Evolutionary conservation across 192 early-diverging fungal genomes (phyloP), one percentile per base, ranked within the genome.

Genomic region (Coemansia sp.): DNA sequence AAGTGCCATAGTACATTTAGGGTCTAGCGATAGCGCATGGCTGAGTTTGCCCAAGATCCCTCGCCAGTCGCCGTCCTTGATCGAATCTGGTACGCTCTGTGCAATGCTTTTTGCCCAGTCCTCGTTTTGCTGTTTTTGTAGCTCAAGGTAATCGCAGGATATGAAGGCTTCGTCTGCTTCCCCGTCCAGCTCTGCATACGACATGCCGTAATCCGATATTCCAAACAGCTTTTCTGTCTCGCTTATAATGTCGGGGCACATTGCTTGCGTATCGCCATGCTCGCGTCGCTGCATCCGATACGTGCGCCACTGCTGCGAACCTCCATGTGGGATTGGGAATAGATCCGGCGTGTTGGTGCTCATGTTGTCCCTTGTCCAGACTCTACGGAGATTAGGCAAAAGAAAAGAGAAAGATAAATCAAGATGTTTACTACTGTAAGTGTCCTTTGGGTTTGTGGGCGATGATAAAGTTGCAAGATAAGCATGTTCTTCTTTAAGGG

Each of bases 141-240:
- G n/a, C 18, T 38, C 16, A 35, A 20, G 62, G 45, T 68, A 73
- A 21, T 34, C 21, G 26, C 44, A 67, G 35, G 57, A 36, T 35
- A n/a, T 7, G 16, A 38, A 38, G 14, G 14, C 57, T 38, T 16
- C 21, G 26, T 36, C 6, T 2, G 44, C 43, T 15, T 24, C 39
- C 15, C 8, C 4, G 11, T 10, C 60, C 6, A 16, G 11, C 6
- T 2, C 24, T 6, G 30, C 18, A 26, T 62, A 67, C 44, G 60
- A 59, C 8, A 60, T 39, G 6, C 46, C 16, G 35, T 43, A 16
- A 44, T 41, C 30, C 0, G 62, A 39, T 45, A 73, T 67, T 0
- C 38, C 72, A 67, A 73, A 68, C 53, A 73, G 62, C 55, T 24
- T 51, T 36, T 73, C 72, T 24, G 66, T 61, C 39, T 67, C 72